A percentile compares a stretch with the other conserved stretches of the same genome.
Conservation (phyloP, 192 early-diverging fungal genomes). For the Lobulomyces angularis region DNA sequence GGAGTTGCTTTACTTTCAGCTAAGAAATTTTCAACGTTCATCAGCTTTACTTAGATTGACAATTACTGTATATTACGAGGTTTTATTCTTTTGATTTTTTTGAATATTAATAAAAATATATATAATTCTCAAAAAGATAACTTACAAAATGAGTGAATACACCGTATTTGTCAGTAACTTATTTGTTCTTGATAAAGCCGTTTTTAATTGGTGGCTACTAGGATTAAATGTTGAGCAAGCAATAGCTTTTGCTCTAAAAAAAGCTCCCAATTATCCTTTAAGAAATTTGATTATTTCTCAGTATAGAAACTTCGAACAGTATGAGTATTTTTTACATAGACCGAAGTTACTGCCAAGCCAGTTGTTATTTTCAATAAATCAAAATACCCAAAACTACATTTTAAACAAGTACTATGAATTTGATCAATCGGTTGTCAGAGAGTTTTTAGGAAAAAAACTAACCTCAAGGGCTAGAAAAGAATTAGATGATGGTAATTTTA, state of each 20-base stretch:
- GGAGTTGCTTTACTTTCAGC: too few relatives aligned
- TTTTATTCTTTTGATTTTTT: too few relatives aligned
- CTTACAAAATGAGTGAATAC: slow-evolving; percentile 13
- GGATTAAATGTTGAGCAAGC: too few relatives aligned
- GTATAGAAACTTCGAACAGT: slow-evolving; percentile 35
- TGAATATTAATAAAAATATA: too few relatives aligned
- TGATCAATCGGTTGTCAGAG: slow-evolving; percentile 24
- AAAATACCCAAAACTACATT: slow-evolving; percentile 13
- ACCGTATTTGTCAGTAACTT: slow-evolving; percentile 11
- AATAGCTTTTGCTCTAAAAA: too few relatives aligned
- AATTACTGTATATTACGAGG: too few relatives aligned
- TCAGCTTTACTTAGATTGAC: too few relatives aligned
- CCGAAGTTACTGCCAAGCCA: slow-evolving; percentile 22
- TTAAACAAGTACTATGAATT: slow-evolving; percentile 37
- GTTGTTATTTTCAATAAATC: slow-evolving; percentile 24
- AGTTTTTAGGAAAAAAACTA: slow-evolving; percentile 40
- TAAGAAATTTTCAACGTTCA: too few relatives aligned
- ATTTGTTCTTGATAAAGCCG: slow-evolving; percentile 9
- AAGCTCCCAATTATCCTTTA: too few relatives aligned
- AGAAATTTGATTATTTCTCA: slow-evolving; percentile 7
- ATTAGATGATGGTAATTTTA: too few relatives aligned
- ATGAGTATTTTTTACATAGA: slow-evolving; percentile 26
- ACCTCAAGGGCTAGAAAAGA: slow-evolving; percentile 19
- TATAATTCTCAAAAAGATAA: too few relatives aligned
- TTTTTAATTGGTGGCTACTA: slow-evolving; percentile 16